phyloP scores from a whole-genome alignment of 495 filamentous ascomycete species.

The Podospora anserina region DNA sequence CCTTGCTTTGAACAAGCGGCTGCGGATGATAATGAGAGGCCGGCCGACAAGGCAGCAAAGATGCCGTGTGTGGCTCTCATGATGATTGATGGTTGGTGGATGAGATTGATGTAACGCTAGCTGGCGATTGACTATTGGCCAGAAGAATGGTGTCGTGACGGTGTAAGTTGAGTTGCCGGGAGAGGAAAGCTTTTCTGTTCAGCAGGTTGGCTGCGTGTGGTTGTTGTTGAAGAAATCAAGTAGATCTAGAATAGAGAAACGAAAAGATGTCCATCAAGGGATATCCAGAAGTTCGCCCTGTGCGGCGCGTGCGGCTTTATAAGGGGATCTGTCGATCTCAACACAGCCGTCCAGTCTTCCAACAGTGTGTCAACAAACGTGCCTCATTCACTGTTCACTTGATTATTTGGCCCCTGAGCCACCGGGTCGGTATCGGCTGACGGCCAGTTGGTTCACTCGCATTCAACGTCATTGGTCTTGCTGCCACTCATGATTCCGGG shows the following conservation, averaged over 20 bases:
- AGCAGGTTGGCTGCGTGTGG: background rate
- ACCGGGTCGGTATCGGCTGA: background rate
- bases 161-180: background rate
- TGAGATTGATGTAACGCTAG: background rate
- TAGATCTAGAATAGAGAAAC: background rate
- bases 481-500: slow-evolving; percentile 2
- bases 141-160: background rate
- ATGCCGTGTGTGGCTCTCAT: slow-evolving; percentile 14
- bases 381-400: background rate
- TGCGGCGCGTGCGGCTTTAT: background rate
- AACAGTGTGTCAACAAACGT: background rate
- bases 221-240: background rate
- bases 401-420: background rate
- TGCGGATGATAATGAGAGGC: slow-evolving; percentile 12
- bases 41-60: slow-evolving; percentile 13
- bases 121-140: background rate
- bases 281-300: background rate
- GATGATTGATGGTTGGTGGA: background rate
- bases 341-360: background rate
- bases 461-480: background rate
- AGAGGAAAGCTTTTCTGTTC: background rate
- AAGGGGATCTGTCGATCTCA: background rate
- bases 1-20: slow-evolving; percentile 6
- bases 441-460: background rate
- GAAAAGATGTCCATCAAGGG: background rate